phyloP scores from a whole-genome alignment of 2,329 filamentous ascomycete genomes.

The Colletotrichum zoysiae region DNA sequence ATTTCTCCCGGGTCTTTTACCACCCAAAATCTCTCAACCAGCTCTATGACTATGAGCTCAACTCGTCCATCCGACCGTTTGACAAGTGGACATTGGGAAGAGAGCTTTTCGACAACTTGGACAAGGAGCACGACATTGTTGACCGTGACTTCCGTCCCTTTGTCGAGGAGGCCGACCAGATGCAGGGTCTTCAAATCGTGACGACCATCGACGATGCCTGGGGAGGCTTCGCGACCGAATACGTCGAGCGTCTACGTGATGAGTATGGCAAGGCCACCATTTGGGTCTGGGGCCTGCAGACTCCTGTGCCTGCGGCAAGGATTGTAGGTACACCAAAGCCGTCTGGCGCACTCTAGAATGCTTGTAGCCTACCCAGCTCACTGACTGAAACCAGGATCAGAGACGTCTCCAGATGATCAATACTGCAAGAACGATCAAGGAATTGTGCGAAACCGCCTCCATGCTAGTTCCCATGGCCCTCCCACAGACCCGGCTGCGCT shows the following conservation, averaged over 20 bases:
- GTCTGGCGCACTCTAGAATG: not conserved
- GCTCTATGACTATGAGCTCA: constrained; percentile 87
- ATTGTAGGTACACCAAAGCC: constrained; percentile 14
- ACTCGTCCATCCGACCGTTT: constrained; percentile 84
- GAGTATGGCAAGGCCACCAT: constrained; percentile 91
- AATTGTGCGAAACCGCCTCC: constrained; percentile 78
- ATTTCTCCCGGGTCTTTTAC: constrained; percentile 93
- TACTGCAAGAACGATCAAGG: constrained; percentile 77
- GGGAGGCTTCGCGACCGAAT: constrained; percentile 81
- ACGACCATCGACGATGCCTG: constrained; percentile 81
- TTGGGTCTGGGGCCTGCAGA: constrained; percentile 89
- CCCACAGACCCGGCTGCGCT: constrained; percentile 67
- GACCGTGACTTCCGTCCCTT: constrained; percentile 93
- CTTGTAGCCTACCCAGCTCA: not conserved
- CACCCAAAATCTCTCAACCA: constrained; percentile 91
- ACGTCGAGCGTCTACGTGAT: constrained; percentile 83
- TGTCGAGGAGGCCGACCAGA: constrained; percentile 90
- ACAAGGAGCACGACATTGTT: constrained; percentile 86
- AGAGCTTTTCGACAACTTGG: constrained; percentile 79
- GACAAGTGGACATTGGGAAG: constrained; percentile 80
- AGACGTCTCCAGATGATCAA: constrained; percentile 77
- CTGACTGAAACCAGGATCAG: constrained; percentile 59
- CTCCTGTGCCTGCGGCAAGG: constrained; percentile 54
- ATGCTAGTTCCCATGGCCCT: constrained; percentile 82
- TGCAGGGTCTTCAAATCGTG: constrained; percentile 88